Base-by-base conservation (phyloP, 2,329 filamentous ascomycete genomes). In the Aureobasidium leucospermi region DNA sequence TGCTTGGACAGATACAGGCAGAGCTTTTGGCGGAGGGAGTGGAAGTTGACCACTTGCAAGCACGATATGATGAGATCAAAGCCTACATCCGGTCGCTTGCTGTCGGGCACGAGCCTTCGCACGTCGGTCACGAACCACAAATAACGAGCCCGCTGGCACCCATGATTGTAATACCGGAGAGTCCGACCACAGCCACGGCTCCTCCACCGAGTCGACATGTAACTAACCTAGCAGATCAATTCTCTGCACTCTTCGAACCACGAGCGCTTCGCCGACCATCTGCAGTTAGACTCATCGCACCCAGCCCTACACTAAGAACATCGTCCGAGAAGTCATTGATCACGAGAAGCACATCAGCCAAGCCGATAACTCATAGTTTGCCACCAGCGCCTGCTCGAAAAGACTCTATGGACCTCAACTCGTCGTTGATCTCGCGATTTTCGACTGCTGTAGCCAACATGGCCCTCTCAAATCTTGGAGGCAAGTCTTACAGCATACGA, bases 11-110 rank as follows among this genome's bases (percentile, higher is more conserved):
- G 2, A 47, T 57, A 1, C 53, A 57, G 42, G 16, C 42, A 8
- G 53, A 57, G 43, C 53, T 57, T 19, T 5, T 57, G 32, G 53
- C 53, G 1, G 53, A 57, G 19, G 53, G 53, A 5, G 43, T 57
- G 15, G 42, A 57, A 28, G 13, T 47, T 4, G 53, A 57, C 15
- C 41, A 57, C 15, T 29, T 57, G 16, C 53, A 57, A 13, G 10
- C 28, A 5, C 23, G 43, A 6, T 32, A 47, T 10, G 42, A 57
- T 16, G 53, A 57, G 32, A 57, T 57, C 15, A 57, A 47, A 32
- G 53, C 39, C 13, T 57, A 47, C 31, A 31, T 57, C 1, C 53
- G 53, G 1, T 39, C 39, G 11, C 32, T 57, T 9, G 53, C 53
- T 7, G 13, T 56, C 2, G 28, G 52, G 2, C 29, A 56, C 15